Evolutionary conservation across 352 stramenopile species (phyloP), one percentile per base, ranked within the genome.

Genomic region (Phytophthora cactorum): DNA sequence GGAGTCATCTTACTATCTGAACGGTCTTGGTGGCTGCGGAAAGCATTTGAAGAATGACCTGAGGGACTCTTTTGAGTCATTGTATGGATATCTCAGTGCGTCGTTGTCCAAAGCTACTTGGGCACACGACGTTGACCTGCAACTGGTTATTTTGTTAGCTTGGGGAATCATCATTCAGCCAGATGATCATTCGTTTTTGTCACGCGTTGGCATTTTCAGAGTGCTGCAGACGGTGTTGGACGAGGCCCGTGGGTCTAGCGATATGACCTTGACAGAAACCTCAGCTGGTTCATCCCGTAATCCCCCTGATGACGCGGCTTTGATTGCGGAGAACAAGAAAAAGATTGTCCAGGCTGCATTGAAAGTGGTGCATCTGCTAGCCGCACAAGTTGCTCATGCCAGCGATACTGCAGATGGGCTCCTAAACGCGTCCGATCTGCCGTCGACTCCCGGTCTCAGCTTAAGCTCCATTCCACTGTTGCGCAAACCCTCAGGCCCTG

Each of bases 171-270:
- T 94, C n/a, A 95, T 97, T 43, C 77, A 85, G 39, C 88, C 88
- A 11, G 89, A 96, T 46, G 90, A 97, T 57, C 90, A 97, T 64
- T 86, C 90, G 2, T 97, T 97, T 55, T 76, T 97, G 22, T 97
- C 90, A 25, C 86, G 90, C 41, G 86, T 96, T 38, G 88, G 89
- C 1, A 90, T 97, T 66, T 97, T 97, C 63, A 78, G 90, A 36
- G 88, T 96, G 34, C 68, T 97, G 14, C 90, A 97, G 66, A 96
- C 88, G n/a, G 90, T 97, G 10, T 58, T 97, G 12, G 88, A 96
- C 55, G 88, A 96, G 70, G 88, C 86, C 4, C 81, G 90, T 70
- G 82, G 81, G 17, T 87, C 78, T 10, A 75, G 70, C 12, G 82
- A 87, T 58, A 52, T 57, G 31, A 59, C 68, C 7, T 65, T 68